These are phyloP conservation scores for Pythium dissotocum DNA, from an alignment of 352 stramenopile genomes.

Conservation along the genomic window DNA sequence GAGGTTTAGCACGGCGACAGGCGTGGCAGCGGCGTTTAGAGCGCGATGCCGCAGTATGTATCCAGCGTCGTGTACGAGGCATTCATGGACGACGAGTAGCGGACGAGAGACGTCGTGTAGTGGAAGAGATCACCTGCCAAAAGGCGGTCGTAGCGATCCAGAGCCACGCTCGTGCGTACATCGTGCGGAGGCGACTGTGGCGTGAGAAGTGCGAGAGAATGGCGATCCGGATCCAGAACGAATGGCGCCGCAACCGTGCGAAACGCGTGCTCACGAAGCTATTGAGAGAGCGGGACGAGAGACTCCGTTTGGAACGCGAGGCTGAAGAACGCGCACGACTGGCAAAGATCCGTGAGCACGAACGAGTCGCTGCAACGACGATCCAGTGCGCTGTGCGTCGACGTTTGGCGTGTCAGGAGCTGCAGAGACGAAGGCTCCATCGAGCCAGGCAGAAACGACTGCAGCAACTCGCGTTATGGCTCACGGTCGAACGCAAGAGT, in stretches of 20 bases:
- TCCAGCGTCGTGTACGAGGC: slow-evolving; percentile 43
- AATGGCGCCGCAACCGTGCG: slow-evolving; percentile 19
- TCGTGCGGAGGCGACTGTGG: slow-evolving; percentile 27
- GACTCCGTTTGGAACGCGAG: background rate
- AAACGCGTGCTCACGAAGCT: background rate
- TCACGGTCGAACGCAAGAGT: slow-evolving; percentile 20
- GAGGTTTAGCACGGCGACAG: slow-evolving; percentile 3
- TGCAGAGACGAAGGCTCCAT: background rate
- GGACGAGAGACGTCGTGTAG: background rate
- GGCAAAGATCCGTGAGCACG: background rate
- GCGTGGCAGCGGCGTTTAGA: background rate
- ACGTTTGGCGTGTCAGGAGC: background rate
- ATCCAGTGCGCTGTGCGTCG: slow-evolving; percentile 28
- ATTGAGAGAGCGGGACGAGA: slow-evolving; percentile 8
- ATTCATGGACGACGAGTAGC: slow-evolving; percentile 19
- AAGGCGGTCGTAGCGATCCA: slow-evolving; percentile 46
- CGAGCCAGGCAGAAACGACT: slow-evolving; percentile 6
- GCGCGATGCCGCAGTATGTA: slow-evolving; percentile 33
- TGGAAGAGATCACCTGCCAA: slow-evolving; percentile 14
- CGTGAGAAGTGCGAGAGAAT: slow-evolving; percentile 12
- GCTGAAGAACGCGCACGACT: slow-evolving; percentile 2
- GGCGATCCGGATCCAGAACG: slow-evolving; percentile 5
- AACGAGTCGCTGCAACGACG: slow-evolving; percentile 2
- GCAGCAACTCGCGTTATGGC: slow-evolving; percentile 2
- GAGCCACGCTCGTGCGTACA: slow-evolving; percentile 33